Evolutionary conservation across 768 basidiomycete species (phyloP).

Genomic region (Rhizopogon vulgaris): DNA sequence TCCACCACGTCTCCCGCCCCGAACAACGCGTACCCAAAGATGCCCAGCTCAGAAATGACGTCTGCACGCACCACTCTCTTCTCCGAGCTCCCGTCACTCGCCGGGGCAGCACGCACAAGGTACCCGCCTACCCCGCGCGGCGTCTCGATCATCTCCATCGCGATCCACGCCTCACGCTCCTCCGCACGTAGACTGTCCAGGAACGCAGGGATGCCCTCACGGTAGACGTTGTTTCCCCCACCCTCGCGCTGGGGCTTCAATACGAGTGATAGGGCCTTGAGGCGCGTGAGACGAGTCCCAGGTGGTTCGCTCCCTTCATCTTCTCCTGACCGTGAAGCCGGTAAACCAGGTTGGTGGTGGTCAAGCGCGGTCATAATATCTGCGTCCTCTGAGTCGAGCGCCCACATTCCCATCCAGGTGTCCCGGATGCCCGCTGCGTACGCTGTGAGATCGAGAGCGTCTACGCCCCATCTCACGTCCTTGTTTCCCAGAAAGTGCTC

Average conservation of each 20-base stretch:
- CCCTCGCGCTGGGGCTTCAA: constrained; percentile 98
- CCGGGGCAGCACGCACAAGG: constrained; percentile 64
- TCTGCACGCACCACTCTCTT: constrained; percentile 48
- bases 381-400: constrained; percentile 41
- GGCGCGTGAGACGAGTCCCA: constrained; percentile 17
- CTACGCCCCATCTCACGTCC: constrained; percentile 24
- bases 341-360: background rate
- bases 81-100: background rate
- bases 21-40: constrained; percentile 88
- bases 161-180: constrained; percentile 85
- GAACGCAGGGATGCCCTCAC: constrained; percentile 71
- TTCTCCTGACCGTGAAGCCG: too few species aligned
- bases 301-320: constrained; percentile 10
- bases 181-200: constrained; percentile 51
- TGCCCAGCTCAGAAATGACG: constrained; percentile 85
- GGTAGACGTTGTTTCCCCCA: constrained; percentile 95
- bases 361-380: background rate
- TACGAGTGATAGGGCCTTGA: constrained; percentile 52
- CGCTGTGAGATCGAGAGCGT: constrained; percentile 21
- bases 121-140: constrained; percentile 65
- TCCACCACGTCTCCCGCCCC: constrained; percentile 38
- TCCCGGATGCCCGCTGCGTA: constrained; percentile 46
- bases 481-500: constrained; percentile 61
- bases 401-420: constrained; percentile 90
- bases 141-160: constrained; percentile 88